A percentile compares a stretch with the other conserved stretches of the same genome.
Conservation (phyloP, 371 early-diverging fungal genomes). For the Furculomyces boomerangus region DNA sequence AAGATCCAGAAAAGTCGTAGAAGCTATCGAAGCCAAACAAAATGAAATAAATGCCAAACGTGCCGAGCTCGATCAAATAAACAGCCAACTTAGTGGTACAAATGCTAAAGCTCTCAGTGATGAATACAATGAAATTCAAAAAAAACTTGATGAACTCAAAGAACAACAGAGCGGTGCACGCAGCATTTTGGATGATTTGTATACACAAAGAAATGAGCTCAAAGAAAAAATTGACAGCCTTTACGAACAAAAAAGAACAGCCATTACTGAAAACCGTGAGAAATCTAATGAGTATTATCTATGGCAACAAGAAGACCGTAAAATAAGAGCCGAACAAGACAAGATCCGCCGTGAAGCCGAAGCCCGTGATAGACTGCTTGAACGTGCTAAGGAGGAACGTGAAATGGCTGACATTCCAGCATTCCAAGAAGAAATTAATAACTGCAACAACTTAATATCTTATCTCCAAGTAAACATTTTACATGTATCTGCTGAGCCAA, state of each 20-base stretch:
- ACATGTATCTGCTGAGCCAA: background rate
- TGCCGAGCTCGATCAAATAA: conserved; percentile 39
- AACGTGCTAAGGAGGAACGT: conserved; percentile 46
- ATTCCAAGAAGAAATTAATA: conserved; percentile 62
- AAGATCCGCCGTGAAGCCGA: conserved; percentile 44
- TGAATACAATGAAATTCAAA: conserved; percentile 41
- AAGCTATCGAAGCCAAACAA: conserved; percentile 44
- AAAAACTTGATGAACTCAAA: conserved; percentile 48
- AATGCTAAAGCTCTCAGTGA: conserved; percentile 40
- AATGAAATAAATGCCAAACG: conserved; percentile 51
- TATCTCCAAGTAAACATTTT: conserved; percentile 34
- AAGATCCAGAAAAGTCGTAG: conserved; percentile 57
- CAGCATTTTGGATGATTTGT: conserved; percentile 42
- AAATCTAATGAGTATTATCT: conserved; percentile 57
- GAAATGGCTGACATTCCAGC: conserved; percentile 82
- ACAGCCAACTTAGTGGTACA: conserved; percentile 42
- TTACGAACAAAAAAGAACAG: conserved; percentile 40
- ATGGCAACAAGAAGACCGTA: conserved; percentile 54
- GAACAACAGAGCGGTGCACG: conserved; percentile 35
- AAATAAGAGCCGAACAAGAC: conserved; percentile 41
- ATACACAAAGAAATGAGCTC: conserved; percentile 49
- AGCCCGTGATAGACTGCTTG: conserved; percentile 39
- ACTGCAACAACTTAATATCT: conserved; percentile 54
- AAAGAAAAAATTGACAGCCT: conserved; percentile 51
- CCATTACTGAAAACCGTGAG: conserved; percentile 51